Evolutionary conservation across 371 early-diverging fungal genomes (phyloP).

Genomic region (Rhizopus sp.): DNA sequence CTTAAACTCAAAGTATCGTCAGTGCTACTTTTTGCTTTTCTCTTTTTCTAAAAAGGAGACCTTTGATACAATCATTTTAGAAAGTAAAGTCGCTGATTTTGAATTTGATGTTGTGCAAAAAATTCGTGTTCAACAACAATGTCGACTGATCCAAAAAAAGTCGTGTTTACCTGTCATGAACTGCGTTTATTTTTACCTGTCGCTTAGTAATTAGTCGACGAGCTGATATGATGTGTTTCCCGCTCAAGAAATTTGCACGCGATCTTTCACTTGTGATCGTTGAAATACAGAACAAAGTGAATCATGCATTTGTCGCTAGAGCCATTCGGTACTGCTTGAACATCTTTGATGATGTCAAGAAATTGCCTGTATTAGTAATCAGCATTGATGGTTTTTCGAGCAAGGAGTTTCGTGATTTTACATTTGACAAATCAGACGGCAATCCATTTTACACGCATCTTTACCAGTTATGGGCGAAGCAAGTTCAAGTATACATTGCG

Average conservation of each 20-base stretch:
- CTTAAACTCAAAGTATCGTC: too few relatives aligned
- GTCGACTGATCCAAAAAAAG: too few relatives aligned
- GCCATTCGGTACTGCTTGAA: conserved; percentile 7
- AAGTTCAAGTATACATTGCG: not conserved
- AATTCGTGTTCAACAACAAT: too few relatives aligned
- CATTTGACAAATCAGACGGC: conserved; percentile 1
- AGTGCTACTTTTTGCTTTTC: too few relatives aligned
- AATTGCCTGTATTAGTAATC: conserved; percentile 3
- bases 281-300: conserved; percentile 13
- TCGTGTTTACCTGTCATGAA: too few relatives aligned
- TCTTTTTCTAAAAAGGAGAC: too few relatives aligned
- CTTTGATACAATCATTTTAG: too few relatives aligned
- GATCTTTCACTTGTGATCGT: conserved; percentile 16
- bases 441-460: conserved; percentile 10
- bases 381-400: conserved; percentile 10
- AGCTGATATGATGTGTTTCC: conserved; percentile 14
- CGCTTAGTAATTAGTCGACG: too few relatives aligned
- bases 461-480: conserved; percentile 7
- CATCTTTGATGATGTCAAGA: conserved; percentile 1
- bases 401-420: conserved; percentile 11
- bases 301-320: conserved; percentile 8
- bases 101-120: too few relatives aligned
- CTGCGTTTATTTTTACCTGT: too few relatives aligned
- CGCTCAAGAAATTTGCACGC: conserved; percentile 13
- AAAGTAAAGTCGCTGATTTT: too few relatives aligned